phyloP scores from a whole-genome alignment of 2,329 filamentous ascomycete genomes.

The Didymella sp. region DNA sequence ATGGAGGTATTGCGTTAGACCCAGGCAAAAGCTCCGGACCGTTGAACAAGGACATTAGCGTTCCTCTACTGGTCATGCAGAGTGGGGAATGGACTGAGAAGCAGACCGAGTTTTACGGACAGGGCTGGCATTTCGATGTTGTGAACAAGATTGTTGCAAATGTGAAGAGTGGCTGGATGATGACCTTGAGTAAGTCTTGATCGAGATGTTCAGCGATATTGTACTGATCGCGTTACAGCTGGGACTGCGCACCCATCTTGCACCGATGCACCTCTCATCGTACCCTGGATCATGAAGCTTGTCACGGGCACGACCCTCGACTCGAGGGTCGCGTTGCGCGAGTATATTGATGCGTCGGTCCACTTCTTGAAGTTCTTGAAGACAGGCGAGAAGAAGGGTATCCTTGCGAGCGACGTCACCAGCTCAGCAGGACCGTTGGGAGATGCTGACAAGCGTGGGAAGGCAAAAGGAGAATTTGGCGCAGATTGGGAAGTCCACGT shows the following conservation, averaged over 20 bases:
- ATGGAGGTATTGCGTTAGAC: conserved; percentile 68
- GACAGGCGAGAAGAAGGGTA: conserved; percentile 51
- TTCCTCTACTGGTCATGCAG: conserved; percentile 68
- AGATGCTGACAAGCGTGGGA: conserved; percentile 34
- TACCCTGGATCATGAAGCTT: conserved; percentile 66
- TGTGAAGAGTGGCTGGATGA: conserved; percentile 57
- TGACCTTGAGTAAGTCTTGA: conserved; percentile 48
- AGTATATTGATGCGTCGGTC: conserved; percentile 66
- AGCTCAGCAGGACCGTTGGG: conserved; percentile 48
- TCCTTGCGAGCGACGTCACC: conserved; percentile 60
- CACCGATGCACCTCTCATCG: conserved; percentile 70
- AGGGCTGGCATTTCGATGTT: conserved; percentile 67
- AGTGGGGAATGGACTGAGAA: conserved; percentile 69
- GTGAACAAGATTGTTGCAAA: conserved; percentile 63
- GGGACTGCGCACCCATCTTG: conserved; percentile 65
- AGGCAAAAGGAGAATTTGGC: conserved; percentile 32
- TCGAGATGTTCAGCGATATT: background rate
- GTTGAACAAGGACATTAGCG: conserved; percentile 64
- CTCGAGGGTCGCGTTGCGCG: conserved; percentile 61
- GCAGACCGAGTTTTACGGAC: conserved; percentile 65
- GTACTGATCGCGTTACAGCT: conserved; percentile 21
- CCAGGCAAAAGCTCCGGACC: conserved; percentile 70
- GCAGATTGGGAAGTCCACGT: conserved; percentile 56
- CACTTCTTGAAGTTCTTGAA: conserved; percentile 63
- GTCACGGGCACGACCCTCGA: conserved; percentile 68